A percentile compares a stretch with the other conserved stretches of the same genome.
These are phyloP conservation scores for Amanita inopinata DNA, from an alignment of 768 basidiomycete genomes.

Conservation along the genomic window DNA sequence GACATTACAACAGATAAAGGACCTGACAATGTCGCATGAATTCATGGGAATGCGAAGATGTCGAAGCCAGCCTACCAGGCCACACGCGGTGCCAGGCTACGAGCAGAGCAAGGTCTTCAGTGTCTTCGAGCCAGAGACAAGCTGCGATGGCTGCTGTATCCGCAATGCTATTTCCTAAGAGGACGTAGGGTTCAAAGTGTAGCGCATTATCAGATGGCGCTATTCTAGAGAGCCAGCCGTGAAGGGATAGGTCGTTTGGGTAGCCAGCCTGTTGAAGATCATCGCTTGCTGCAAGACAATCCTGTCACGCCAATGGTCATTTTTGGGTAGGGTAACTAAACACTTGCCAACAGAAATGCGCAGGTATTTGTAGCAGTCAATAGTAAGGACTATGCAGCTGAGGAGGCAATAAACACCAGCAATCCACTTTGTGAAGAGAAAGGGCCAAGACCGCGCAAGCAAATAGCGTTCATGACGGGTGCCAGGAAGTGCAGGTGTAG, in stretches of 20 bases:
- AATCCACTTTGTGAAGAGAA: slow-evolving; percentile 22
- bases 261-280: slow-evolving; percentile 1
- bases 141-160: slow-evolving; percentile 26
- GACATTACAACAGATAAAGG: slow-evolving; percentile 41
- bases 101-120: slow-evolving; percentile 22
- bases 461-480: slow-evolving; percentile 14
- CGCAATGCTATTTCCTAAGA: slow-evolving; percentile 14
- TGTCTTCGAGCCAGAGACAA: slow-evolving; percentile 39
- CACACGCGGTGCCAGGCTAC: slow-evolving; percentile 29
- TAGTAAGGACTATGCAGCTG: slow-evolving; percentile 29
- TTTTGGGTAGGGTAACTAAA: slow-evolving; percentile 5
- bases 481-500: slow-evolving; percentile 7
- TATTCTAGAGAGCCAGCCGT: slow-evolving; percentile 27
- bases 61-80: slow-evolving; percentile 26
- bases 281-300: slow-evolving; percentile 1
- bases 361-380: slow-evolving; percentile 19
- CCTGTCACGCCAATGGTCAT: too few species aligned
- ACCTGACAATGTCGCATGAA: slow-evolving; percentile 20
- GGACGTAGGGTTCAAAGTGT: slow-evolving; percentile 27
- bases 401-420: slow-evolving; percentile 30
- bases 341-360: slow-evolving; percentile 6
- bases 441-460: slow-evolving; percentile 19
- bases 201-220: slow-evolving; percentile 20
- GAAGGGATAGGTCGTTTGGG: slow-evolving; percentile 16
- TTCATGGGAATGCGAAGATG: not conserved